Evolutionary conservation across 2,329 filamentous ascomycete species (phyloP).

Genomic region (Graphilbum fragrans): DNA sequence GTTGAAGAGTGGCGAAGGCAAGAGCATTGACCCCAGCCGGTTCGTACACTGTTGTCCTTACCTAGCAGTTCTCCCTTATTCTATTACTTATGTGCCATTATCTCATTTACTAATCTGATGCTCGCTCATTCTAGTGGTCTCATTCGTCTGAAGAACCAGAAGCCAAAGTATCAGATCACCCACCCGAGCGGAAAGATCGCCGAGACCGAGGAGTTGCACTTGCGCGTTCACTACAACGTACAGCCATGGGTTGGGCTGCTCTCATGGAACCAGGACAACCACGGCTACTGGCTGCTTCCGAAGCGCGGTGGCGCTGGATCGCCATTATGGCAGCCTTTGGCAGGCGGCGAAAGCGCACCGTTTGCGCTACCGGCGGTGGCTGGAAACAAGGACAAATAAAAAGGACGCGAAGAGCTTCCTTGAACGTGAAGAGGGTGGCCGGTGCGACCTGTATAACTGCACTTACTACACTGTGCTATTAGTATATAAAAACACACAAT

Average conservation of each 20-base stretch:
- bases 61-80: neutral
- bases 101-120: neutral
- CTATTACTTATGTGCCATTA: neutral
- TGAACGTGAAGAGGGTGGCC: too few relatives aligned
- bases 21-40: conserved; percentile 46
- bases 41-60: conserved; percentile 16
- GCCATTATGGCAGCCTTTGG: conserved; percentile 47
- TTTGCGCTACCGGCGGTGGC: conserved; percentile 52
- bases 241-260: conserved; percentile 91
- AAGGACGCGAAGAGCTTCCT: conserved; percentile 10
- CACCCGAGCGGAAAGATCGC: conserved; percentile 74
- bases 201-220: conserved; percentile 57
- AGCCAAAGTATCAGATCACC: conserved; percentile 94
- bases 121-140: conserved; percentile 42
- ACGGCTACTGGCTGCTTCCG: conserved; percentile 4
- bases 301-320: conserved; percentile 5
- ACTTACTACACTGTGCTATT: too few relatives aligned
- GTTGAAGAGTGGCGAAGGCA: conserved; percentile 44
- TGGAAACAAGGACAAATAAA: neutral
- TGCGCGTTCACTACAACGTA: conserved; percentile 88
- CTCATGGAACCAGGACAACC: conserved; percentile 58
- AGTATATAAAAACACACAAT: too few relatives aligned
- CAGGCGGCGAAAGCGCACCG: conserved; percentile 49
- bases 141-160: conserved; percentile 69
- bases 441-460: too few relatives aligned